Base-by-base conservation (phyloP, 805 yeast genomes). In the Pichia rugopelliculosa region DNA sequence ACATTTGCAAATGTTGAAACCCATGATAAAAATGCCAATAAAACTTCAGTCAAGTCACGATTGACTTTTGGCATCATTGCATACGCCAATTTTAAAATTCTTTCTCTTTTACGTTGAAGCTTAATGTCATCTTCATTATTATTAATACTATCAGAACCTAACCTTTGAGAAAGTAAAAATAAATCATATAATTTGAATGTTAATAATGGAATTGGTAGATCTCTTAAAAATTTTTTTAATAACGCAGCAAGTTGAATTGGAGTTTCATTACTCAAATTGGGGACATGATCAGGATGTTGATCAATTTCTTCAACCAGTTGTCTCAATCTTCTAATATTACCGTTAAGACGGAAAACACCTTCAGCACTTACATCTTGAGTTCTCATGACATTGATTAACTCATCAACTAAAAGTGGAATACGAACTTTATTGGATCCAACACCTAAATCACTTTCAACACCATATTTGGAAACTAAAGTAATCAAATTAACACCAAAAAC, bases 271-370 rank as follows among this genome's bases (percentile, higher is more conserved):
- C 80, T 73, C 34, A 89, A 74, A 23, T 50, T 49, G 0, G 95
- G 93, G 9, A 82, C 75, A 48, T 72, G 77, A 21, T 79, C 75
- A 1, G 96, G 96, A 42, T 50, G 44, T 40, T 74, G 70, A 65
- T 93, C 93, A 54, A 91, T 83, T 42, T 71, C 75, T 46, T 80
- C 87, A 0, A 88, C 77, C 49, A 90, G 68, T 54, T 82, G 86
- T 56, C 84, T 79, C 44, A 91, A 70, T 40, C 86, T 76, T 57
- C 89, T 80, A 59, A 93, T 90, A 61, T 93, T 93, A 59, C 99
- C 99, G 61, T 93, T 93, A 60, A 90, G 84, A 58, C 99, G 79
- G 75, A 93, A 93, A 5, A 93, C 84, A 50, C 99, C 99, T 65
- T 93, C 99, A 26, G 82, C 89, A 3, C 97, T 87, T 84, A 91